Conservation (phyloP, 2,329 filamentous ascomycete species). For the Apiospora sp. region DNA sequence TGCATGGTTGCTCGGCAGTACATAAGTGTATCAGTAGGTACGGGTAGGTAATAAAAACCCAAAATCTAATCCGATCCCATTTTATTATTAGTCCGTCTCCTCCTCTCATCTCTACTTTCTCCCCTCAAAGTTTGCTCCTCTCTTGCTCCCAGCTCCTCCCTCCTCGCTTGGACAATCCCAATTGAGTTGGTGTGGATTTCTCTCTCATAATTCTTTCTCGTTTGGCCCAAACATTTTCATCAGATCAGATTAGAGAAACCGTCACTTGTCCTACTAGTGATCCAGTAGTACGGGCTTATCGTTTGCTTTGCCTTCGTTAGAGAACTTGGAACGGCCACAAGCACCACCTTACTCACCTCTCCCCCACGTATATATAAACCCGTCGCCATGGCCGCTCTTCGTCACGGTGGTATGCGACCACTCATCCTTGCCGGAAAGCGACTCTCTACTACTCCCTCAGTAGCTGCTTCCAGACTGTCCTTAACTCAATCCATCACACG, state of each 20-base stretch:
- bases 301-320: neutral
- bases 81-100: neutral
- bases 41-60: slow-evolving; percentile 2
- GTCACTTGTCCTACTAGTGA: neutral
- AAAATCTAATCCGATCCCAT: slow-evolving; percentile 20
- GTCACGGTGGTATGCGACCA: slow-evolving; percentile 39
- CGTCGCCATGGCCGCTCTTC: slow-evolving; percentile 39
- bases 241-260: neutral
- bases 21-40: neutral
- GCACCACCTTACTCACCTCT: neutral
- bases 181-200: slow-evolving; percentile 21
- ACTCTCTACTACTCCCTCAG: slow-evolving; percentile 29
- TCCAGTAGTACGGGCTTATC: slow-evolving; percentile 2
- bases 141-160: neutral
- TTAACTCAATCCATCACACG: slow-evolving; percentile 31
- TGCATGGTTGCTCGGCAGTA: neutral
- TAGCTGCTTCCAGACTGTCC: slow-evolving; percentile 16
- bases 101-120: neutral
- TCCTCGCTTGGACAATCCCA: slow-evolving; percentile 24
- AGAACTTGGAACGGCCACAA: slow-evolving; percentile 15
- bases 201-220: slow-evolving; percentile 11
- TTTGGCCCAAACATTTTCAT: neutral
- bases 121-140: slow-evolving; percentile 7
- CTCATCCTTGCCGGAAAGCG: slow-evolving; percentile 34
- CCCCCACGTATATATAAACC: slow-evolving; percentile 1